Percentiles rank a stretch among this genome's conserved stretches.
Evolutionary conservation across 2,329 filamentous ascomycete genomes (phyloP).

Genomic region (Capronia americana): DNA sequence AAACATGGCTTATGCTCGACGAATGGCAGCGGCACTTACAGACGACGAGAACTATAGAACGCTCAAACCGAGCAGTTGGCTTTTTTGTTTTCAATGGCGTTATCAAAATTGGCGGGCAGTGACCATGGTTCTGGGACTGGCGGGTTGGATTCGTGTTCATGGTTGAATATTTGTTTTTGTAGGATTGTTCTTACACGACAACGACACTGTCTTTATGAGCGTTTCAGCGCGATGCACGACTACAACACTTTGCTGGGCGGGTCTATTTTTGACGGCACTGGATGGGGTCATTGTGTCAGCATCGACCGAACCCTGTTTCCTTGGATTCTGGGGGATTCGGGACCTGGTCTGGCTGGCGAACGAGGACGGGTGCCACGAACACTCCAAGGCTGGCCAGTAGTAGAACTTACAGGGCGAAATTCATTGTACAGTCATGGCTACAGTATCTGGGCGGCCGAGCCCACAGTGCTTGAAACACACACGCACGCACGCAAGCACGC

Average conservation of each 20-base stretch:
- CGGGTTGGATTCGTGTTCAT: not conserved
- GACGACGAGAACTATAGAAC: not conserved
- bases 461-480: not conserved
- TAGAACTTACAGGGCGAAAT: not conserved
- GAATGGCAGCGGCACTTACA: not conserved
- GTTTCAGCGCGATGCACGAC: constrained; percentile 6
- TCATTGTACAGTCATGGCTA: not conserved
- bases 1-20: not conserved
- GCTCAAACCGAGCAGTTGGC: constrained; percentile 6
- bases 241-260: not conserved
- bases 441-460: not conserved
- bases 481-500: no score
- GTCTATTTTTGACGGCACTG: not conserved
- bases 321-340: not conserved
- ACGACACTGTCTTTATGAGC: constrained; percentile 7
- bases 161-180: constrained; percentile 8
- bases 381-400: not conserved
- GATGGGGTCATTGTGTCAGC: not conserved
- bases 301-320: not conserved
- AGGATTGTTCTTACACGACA: not conserved
- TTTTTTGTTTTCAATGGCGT: constrained; percentile 2
- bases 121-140: not conserved
- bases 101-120: not conserved
- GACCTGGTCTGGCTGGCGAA: not conserved
- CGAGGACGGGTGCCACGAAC: not conserved